Conservation (phyloP, 2,329 filamentous ascomycete genomes). For the Xylaria sp. region DNA sequence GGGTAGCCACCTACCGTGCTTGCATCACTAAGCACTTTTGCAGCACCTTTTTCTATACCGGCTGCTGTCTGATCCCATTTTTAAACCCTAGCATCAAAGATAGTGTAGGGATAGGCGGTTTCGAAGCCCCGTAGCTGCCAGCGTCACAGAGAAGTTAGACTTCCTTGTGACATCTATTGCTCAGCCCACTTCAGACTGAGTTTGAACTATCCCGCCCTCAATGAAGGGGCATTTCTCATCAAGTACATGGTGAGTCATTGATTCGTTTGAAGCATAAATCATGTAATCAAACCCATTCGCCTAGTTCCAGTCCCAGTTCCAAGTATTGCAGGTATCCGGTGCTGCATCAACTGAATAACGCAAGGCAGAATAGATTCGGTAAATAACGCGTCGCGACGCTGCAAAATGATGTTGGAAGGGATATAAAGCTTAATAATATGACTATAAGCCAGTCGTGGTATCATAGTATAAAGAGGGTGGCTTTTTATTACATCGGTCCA, state of each 20-base stretch:
- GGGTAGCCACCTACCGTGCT: neutral
- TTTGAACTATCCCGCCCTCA: neutral
- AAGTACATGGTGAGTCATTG: conserved; percentile 6
- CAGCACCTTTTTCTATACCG: neutral
- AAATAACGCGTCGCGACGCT: conserved; percentile 8
- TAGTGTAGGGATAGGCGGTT: neutral
- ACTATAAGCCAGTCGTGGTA: conserved; percentile 12
- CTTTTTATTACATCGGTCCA: neutral
- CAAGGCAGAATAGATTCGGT: conserved; percentile 9
- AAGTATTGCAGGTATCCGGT: neutral
- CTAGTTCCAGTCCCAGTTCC: conserved; percentile 2
- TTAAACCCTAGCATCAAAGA: neutral
- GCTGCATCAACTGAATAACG: conserved; percentile 10
- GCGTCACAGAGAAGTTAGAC: neutral
- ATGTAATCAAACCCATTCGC: conserved; percentile 6
- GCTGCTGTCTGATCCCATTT: neutral
- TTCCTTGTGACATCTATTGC: neutral
- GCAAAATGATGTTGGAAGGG: conserved; percentile 8
- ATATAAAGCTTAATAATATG: conserved; percentile 10
- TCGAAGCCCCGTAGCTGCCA: neutral
- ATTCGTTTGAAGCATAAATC: conserved; percentile 24
- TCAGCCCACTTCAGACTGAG: neutral
- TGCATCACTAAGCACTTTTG: neutral
- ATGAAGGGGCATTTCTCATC: conserved; percentile 1
- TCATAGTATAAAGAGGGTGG: neutral